These are phyloP conservation scores for Pistacia atlantica DNA, from an alignment of 345 rosid species.

Conservation along the genomic window DNA sequence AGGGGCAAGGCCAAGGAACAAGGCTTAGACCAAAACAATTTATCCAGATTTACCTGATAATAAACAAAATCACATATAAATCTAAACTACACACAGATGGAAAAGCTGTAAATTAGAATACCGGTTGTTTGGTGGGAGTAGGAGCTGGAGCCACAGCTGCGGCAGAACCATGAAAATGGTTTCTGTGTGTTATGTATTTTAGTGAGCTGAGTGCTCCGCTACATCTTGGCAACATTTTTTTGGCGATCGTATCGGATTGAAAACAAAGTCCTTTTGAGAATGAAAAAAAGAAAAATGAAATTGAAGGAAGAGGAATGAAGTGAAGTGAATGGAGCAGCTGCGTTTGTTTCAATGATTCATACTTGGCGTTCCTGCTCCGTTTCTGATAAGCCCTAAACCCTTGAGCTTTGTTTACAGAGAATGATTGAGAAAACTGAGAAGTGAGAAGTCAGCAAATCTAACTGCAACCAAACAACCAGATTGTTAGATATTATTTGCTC, in stretches of 20 bases:
- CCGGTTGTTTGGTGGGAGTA: constrained; percentile 41
- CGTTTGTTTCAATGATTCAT: neutral
- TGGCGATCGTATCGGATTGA: neutral
- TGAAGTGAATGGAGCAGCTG: neutral
- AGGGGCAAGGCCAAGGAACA: constrained; percentile 74
- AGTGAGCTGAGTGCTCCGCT: constrained; percentile 42
- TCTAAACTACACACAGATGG: neutral
- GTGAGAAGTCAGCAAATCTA: neutral
- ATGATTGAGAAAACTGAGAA: no score
- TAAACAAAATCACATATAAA: neutral
- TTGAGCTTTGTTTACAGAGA: neutral
- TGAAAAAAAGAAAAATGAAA: neutral
- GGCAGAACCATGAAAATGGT: constrained; percentile 26
- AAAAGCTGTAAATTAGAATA: constrained; percentile 18
- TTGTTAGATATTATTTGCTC: no score
- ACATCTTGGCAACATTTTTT: constrained; percentile 62
- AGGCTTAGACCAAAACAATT: constrained; percentile 84
- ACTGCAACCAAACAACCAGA: neutral
- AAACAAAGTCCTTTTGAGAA: neutral
- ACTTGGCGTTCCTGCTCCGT: neutral
- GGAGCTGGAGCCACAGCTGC: constrained; percentile 42
- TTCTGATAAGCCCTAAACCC: neutral
- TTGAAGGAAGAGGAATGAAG: neutral
- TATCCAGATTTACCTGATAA: constrained; percentile 67
- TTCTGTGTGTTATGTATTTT: constrained; percentile 23